Base-by-base conservation (phyloP, 371 early-diverging fungal genomes). In the Rhizopus delemar region DNA sequence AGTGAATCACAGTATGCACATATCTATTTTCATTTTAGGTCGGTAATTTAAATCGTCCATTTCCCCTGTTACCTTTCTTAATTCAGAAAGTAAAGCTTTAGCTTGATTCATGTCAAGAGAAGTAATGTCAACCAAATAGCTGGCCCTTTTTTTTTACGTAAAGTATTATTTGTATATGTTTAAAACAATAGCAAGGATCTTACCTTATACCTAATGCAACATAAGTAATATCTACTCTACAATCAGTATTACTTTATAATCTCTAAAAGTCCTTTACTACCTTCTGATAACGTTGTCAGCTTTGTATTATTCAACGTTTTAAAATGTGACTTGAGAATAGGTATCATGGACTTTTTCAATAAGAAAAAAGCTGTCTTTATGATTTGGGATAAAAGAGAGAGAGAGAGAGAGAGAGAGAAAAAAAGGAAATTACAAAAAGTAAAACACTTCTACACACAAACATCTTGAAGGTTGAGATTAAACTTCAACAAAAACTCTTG, bases 91-190 rank as follows among this genome's bases (percentile, higher is more conserved):
- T 31, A 65, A 36, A 8, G n/a, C 28, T 43, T 56, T 41, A 12
- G 66, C 66, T 45, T 60, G 35, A 35, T 52, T 12, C 13, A 51
- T 12, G 16, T 65, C 57, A n/a, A 65, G 35, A 53, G 51, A 45
- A 13, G 57, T 46, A 36, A 65, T 43, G 29, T 65, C 66, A 48
- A 65, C 39, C 8, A 65, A 38, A 65, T 65, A 61, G 35, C 51
- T 59, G 2, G 43, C 43, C 56, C 65, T 65, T 36, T 31, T 16
- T 51, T 45, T 9, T 59, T n/a, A 53, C 5, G 46, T 13, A 35
- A 32, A 16, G 4, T 5, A 33, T 6, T 12, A 36, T 38, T 28
- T 39, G 12, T 48, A 39, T n/a, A 46, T 12, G 12, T 38, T 38
- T 35, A 57, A 11, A 50, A 11, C 33, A 8, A 38, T 5, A 33